Conservation (phyloP, 495 filamentous ascomycete species). For the Terfezia boudieri region DNA sequence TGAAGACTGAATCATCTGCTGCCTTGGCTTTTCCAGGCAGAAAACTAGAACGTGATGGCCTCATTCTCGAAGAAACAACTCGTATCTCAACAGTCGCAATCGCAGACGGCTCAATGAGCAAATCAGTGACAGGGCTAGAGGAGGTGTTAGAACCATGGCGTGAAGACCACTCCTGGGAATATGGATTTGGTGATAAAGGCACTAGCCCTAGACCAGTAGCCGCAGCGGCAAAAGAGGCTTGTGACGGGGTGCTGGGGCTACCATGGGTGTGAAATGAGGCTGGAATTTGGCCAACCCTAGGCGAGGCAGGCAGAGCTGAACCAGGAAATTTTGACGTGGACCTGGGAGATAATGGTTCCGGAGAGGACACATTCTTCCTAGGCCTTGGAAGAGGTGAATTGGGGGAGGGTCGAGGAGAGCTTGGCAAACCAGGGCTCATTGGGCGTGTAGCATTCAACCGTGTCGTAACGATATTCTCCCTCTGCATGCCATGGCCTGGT, state of each 20-base stretch:
- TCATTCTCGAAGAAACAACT: constrained; percentile 82
- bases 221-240: background rate
- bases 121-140: constrained; percentile 36
- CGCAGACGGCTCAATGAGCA: constrained; percentile 23
- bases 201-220: constrained; percentile 24
- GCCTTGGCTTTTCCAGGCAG: constrained; percentile 39
- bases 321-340: background rate
- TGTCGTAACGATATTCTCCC: constrained; percentile 1
- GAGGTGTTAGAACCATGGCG: background rate
- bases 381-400: constrained; percentile 49
- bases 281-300: constrained; percentile 27
- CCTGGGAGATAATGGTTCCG: constrained; percentile 17
- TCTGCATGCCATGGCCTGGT: constrained; percentile 1
- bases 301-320: constrained; percentile 37
- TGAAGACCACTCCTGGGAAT: background rate
- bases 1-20: constrained; percentile 75
- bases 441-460: constrained; percentile 21
- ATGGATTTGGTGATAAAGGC: constrained; percentile 7
- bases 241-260: constrained; percentile 23
- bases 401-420: constrained; percentile 65
- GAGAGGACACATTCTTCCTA: constrained; percentile 22
- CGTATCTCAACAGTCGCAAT: constrained; percentile 62
- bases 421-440: constrained; percentile 68
- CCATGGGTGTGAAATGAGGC: constrained; percentile 40
- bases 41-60: constrained; percentile 67